Evolutionary conservation across 2,329 filamentous ascomycete species (phyloP).

Genomic region (Aspergillus pseudoviridinutans): DNA sequence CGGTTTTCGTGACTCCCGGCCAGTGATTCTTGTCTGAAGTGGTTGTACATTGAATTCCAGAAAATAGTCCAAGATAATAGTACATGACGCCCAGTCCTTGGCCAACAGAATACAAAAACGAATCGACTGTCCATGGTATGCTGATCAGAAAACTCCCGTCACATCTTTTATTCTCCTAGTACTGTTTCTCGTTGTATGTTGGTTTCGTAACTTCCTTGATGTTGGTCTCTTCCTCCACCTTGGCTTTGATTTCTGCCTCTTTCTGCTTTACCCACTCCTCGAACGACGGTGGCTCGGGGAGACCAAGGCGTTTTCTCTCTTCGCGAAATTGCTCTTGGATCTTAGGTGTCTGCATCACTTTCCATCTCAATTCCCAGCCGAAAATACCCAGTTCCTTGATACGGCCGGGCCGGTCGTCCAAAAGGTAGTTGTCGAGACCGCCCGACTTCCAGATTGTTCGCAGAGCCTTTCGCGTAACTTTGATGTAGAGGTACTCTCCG

Average conservation of each 20-base stretch:
- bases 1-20: background rate
- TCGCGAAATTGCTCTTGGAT: constrained; percentile 63
- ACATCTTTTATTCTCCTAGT: constrained; percentile 14
- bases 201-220: constrained; percentile 33
- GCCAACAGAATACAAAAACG: constrained; percentile 1
- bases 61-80: background rate
- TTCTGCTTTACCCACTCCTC: constrained; percentile 45
- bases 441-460: constrained; percentile 73
- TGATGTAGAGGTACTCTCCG: constrained; percentile 40
- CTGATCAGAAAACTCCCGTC: background rate
- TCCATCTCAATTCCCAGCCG: constrained; percentile 87
- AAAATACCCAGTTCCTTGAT: constrained; percentile 83
- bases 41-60: background rate
- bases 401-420: constrained; percentile 71
- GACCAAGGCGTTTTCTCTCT: constrained; percentile 62
- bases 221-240: constrained; percentile 33
- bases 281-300: constrained; percentile 50
- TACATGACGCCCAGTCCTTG: background rate
- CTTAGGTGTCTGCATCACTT: constrained; percentile 72
- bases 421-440: constrained; percentile 85
- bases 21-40: background rate
- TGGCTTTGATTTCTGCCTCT: constrained; percentile 34
- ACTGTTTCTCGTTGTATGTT: constrained; percentile 25
- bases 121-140: constrained; percentile 1
- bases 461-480: constrained; percentile 44